phyloP scores from a whole-genome alignment of 768 basidiomycete species.

The Chalciporus chontae region DNA sequence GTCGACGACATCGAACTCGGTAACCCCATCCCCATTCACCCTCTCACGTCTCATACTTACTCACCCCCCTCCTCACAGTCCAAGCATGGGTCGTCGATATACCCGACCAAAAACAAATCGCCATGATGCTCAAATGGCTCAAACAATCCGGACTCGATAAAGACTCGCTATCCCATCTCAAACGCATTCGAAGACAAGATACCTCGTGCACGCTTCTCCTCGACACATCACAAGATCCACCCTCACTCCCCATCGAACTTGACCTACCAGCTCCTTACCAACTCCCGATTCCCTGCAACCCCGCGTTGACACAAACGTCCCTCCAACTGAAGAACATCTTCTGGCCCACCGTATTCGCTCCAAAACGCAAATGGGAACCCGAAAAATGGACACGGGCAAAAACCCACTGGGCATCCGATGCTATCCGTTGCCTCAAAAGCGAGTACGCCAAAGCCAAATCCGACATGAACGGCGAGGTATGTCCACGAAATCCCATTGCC shows the following conservation, averaged over 20 bases:
- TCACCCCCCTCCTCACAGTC: conserved; percentile 37
- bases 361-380: conserved; percentile 61
- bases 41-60: neutral
- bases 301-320: conserved; percentile 66
- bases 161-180: conserved; percentile 66
- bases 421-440: conserved; percentile 51
- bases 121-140: conserved; percentile 65
- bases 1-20: conserved; percentile 45
- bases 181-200: conserved; percentile 62
- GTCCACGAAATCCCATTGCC: conserved; percentile 4
- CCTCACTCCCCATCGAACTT: conserved; percentile 47
- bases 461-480: conserved; percentile 54
- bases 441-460: conserved; percentile 44
- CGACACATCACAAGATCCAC: conserved; percentile 36
- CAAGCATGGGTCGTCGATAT: conserved; percentile 79
- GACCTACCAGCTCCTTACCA: conserved; percentile 51
- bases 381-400: conserved; percentile 66
- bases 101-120: conserved; percentile 55
- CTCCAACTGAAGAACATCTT: conserved; percentile 61
- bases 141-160: conserved; percentile 59
- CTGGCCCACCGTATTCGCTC: conserved; percentile 86
- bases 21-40: conserved; percentile 1
- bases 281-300: conserved; percentile 57
- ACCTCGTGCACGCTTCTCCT: conserved; percentile 55
- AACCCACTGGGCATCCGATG: conserved; percentile 72